Conservation (phyloP, 78 protist genomes). For the Speleostelium caveatum region DNA sequence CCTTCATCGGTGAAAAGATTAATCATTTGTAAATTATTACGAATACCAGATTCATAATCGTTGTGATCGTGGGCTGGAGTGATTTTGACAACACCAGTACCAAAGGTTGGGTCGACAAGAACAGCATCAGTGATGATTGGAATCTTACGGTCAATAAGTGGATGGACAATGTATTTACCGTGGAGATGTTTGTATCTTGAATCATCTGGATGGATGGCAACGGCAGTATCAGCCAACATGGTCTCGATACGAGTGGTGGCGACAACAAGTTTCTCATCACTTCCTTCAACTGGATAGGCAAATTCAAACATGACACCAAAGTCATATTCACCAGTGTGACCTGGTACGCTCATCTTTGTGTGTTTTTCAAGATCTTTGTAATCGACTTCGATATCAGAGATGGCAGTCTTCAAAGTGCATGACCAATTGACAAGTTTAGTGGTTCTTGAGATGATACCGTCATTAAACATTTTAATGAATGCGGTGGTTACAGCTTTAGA, state of each 20-base stretch:
- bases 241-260: constrained; percentile 99
- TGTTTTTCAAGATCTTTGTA: constrained; percentile 75
- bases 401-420: constrained; percentile 96
- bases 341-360: constrained; percentile 88
- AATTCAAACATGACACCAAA: constrained; percentile 91
- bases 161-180: constrained; percentile 92
- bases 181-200: constrained; percentile 90
- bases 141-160: constrained; percentile 84
- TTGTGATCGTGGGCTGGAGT: constrained; percentile 97
- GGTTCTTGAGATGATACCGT: constrained; percentile 90
- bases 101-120: constrained; percentile 94
- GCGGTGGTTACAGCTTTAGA: constrained; percentile 93
- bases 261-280: constrained; percentile 90
- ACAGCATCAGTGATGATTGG: constrained; percentile 95
- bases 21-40: constrained; percentile 93
- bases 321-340: constrained; percentile 80
- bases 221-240: constrained; percentile 99
- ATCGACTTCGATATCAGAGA: constrained; percentile 98
- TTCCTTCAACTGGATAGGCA: constrained; percentile 92
- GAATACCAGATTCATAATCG: constrained; percentile 95
- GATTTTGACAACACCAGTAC: constrained; percentile 98
- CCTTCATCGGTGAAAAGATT: constrained; percentile 94
- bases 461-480: constrained; percentile 91
- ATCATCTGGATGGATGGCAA: constrained; percentile 99
- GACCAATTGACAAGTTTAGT: constrained; percentile 98